phyloP scores from a whole-genome alignment of 495 filamentous ascomycete genomes.

The Talaromyces liani region DNA sequence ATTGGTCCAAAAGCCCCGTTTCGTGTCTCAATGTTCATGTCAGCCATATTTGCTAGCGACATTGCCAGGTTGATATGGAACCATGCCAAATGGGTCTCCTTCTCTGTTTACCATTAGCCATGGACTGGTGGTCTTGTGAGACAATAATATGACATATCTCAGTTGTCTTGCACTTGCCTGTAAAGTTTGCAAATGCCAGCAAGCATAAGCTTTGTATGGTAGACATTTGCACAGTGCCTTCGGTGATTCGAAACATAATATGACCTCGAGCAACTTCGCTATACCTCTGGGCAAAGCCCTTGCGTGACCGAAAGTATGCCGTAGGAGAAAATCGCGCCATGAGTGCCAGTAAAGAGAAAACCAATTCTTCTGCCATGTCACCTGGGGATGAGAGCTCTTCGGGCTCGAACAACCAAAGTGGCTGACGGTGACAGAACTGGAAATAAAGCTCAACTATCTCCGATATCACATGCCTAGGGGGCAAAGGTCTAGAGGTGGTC shows the following conservation, averaged over 20 bases:
- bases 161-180: background rate
- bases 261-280: constrained; percentile 4
- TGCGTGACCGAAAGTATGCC: background rate
- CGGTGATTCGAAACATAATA: constrained; percentile 4
- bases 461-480: background rate
- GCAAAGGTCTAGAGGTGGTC: background rate
- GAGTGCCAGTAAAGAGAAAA: constrained; percentile 35
- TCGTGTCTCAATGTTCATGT: background rate
- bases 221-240: constrained; percentile 1
- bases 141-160: background rate
- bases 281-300: constrained; percentile 1
- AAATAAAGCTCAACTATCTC: constrained; percentile 20
- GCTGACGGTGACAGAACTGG: constrained; percentile 39
- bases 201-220: constrained; percentile 8
- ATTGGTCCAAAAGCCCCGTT: background rate
- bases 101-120: background rate
- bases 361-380: constrained; percentile 31
- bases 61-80: constrained; percentile 5
- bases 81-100: constrained; percentile 2
- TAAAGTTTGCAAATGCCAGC: constrained; percentile 4
- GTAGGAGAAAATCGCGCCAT: constrained; percentile 26
- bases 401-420: constrained; percentile 41
- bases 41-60: background rate
- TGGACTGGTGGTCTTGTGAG: background rate
- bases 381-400: constrained; percentile 33